A percentile compares a stretch with the other conserved stretches of the same genome.
Evolutionary conservation across 805 yeast genomes (phyloP).

Genomic region (Nakazawaea laoshanensis): DNA sequence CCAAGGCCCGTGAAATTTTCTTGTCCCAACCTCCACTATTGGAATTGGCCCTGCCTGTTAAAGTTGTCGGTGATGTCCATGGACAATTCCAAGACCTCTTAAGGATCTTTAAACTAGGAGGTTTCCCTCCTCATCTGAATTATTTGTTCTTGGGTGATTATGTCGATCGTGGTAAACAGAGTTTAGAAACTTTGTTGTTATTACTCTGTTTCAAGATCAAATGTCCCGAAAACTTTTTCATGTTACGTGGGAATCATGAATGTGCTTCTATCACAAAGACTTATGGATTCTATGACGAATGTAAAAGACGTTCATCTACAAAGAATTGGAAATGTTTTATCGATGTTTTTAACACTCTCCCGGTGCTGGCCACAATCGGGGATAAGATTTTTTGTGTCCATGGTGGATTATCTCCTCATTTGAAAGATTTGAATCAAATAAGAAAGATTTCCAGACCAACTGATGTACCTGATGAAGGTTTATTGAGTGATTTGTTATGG

Average conservation of each 20-base stretch:
- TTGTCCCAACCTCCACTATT: constrained; percentile 57
- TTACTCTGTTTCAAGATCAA: constrained; percentile 46
- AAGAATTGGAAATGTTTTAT: constrained; percentile 44
- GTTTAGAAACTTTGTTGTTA: constrained; percentile 45
- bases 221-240: constrained; percentile 52
- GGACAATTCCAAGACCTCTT: constrained; percentile 52
- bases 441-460: constrained; percentile 71
- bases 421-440: constrained; percentile 57
- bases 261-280: constrained; percentile 50
- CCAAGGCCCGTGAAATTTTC: constrained; percentile 51
- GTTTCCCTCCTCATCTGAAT: constrained; percentile 50
- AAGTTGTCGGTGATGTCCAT: constrained; percentile 79
- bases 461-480: constrained; percentile 74
- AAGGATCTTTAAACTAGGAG: constrained; percentile 48
- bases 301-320: constrained; percentile 40
- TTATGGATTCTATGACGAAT: constrained; percentile 55
- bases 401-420: constrained; percentile 72
- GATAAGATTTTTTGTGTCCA: constrained; percentile 53
- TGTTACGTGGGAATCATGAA: constrained; percentile 54
- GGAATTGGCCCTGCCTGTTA: constrained; percentile 68
- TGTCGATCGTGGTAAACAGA: constrained; percentile 52
- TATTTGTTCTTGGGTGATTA: constrained; percentile 52
- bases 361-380: constrained; percentile 54
- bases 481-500: constrained; percentile 74
- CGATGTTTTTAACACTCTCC: constrained; percentile 51